Evolutionary conservation across 148 eudicot genomes (phyloP), one percentile per base, ranked within the genome.

Genomic region (Chenopodium berlandieri): DNA sequence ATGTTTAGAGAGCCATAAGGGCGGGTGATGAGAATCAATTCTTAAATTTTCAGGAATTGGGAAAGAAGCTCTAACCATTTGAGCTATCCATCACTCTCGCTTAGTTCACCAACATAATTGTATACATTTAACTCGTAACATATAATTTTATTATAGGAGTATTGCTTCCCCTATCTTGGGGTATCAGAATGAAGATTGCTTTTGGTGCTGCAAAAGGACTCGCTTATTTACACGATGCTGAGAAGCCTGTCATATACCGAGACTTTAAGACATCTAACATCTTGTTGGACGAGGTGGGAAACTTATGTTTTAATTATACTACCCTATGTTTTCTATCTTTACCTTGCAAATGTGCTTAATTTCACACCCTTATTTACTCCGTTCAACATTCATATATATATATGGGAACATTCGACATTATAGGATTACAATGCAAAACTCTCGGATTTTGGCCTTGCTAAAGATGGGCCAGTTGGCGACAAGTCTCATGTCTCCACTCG

Each of bases 401-500:
- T 27, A 27, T 27, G 27, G 27, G 27, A 27, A 27, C 27, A 27
- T 27, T 27, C 27, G 0, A 40, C 32, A 31, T 66, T 52, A 50
- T 89, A 94, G 97, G 97, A 92, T 52, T 94, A 94, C 77, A 92
- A 94, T 86, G 91, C 98, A 79, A 94, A 94, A 84, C 88, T 94
- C 14, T 91, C 98, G 4, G 98, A 94, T 81, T 94, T 94, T 79
- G 98, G 98, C 72, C 94, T 94, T 8, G 98, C 98, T 14, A 94
- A 92, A 80, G 95, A 92, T 80, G 98, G 98, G 58, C 98, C 98
- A 22, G 97, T 92, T 14, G 98, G 97, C 7, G 98, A 94, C 83
- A 91, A 92, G 78, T 92, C 98, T 63, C 95, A 92, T 82, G 98
- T 94, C 58, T 94, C 98, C 20, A 92, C 98, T 65, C 98, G 97